phyloP scores from a whole-genome alignment of 805 yeast genomes.

The Kregervanrija pseudodelftensis region DNA sequence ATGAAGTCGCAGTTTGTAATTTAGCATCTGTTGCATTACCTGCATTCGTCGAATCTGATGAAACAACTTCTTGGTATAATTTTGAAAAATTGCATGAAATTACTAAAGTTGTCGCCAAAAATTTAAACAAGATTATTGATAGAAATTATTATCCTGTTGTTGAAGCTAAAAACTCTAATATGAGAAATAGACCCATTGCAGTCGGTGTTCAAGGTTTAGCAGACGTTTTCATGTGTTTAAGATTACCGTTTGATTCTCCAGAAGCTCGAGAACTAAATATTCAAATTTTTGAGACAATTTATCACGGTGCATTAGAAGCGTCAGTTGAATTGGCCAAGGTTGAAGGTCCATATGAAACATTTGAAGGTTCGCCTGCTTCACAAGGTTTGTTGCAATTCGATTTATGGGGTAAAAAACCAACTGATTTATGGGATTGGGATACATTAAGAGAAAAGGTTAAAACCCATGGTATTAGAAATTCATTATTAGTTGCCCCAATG shows the following conservation, averaged over 20 bases:
- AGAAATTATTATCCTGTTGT: conserved; percentile 50
- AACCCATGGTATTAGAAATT: conserved; percentile 48
- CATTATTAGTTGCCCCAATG: conserved; percentile 58
- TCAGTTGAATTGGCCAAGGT: conserved; percentile 45
- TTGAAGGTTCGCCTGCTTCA: conserved; percentile 53
- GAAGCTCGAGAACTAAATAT: conserved; percentile 51
- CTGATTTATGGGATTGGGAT: conserved; percentile 55
- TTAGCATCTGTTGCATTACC: conserved; percentile 56
- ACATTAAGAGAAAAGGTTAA: conserved; percentile 41
- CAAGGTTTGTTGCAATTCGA: conserved; percentile 51
- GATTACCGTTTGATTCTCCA: conserved; percentile 51
- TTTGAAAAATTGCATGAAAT: conserved; percentile 50
- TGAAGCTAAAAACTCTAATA: conserved; percentile 45
- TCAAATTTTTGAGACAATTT: conserved; percentile 55
- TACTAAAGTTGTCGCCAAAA: conserved; percentile 46
- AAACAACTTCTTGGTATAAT: conserved; percentile 39
- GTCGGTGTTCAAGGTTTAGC: conserved; percentile 61
- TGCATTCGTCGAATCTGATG: conserved; percentile 43
- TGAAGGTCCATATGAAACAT: conserved; percentile 46
- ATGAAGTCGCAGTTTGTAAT: conserved; percentile 56
- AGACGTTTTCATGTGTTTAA: conserved; percentile 47
- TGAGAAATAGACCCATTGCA: conserved; percentile 56
- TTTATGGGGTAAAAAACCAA: conserved; percentile 52
- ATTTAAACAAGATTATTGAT: conserved; percentile 51
- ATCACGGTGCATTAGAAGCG: conserved; percentile 53